These are phyloP conservation scores for Pyrenophora graminea DNA, from an alignment of 2,329 filamentous ascomycete species.

Conservation along the genomic window DNA sequence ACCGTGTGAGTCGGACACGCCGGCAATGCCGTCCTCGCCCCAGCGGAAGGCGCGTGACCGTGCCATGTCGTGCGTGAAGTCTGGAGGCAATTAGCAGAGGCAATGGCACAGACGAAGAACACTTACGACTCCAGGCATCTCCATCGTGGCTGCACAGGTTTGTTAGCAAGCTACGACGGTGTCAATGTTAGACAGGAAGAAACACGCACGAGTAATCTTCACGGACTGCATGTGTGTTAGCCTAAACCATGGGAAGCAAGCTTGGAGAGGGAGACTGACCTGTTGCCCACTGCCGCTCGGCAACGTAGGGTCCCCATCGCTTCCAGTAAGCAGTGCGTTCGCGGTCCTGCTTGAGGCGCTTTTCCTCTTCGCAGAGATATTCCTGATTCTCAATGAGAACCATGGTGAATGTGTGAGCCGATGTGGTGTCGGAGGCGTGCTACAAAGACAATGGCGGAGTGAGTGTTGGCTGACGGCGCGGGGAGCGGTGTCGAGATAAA, in stretches of 20 bases:
- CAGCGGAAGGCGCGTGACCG: constrained; percentile 87
- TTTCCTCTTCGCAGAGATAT: constrained; percentile 87
- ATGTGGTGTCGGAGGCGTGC: constrained; percentile 7
- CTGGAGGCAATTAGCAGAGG: constrained; percentile 53
- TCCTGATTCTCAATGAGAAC: constrained; percentile 87
- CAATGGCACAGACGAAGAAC: not conserved
- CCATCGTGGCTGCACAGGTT: constrained; percentile 66
- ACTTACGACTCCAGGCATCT: constrained; percentile 93
- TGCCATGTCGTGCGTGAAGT: constrained; percentile 93
- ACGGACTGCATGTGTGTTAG: constrained; percentile 63
- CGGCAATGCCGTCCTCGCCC: constrained; percentile 96
- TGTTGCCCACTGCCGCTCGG: constrained; percentile 94
- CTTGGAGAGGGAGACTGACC: constrained; percentile 56
- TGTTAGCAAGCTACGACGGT: constrained; percentile 29
- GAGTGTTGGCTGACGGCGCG: constrained; percentile 20
- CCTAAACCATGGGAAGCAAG: not conserved
- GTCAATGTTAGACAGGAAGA: constrained; percentile 9
- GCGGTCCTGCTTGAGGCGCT: constrained; percentile 82
- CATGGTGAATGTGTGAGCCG: constrained; percentile 59
- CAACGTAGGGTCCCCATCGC: constrained; percentile 93
- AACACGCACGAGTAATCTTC: constrained; percentile 80
- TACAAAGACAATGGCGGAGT: constrained; percentile 11
- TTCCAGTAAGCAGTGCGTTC: constrained; percentile 93
- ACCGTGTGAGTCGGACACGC: constrained; percentile 91
- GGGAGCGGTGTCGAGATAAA: constrained; percentile 30